Evolutionary conservation across 2,329 filamentous ascomycete species (phyloP), one percentile per base, ranked within the genome.

Genomic region (Venturia aucupariae): DNA sequence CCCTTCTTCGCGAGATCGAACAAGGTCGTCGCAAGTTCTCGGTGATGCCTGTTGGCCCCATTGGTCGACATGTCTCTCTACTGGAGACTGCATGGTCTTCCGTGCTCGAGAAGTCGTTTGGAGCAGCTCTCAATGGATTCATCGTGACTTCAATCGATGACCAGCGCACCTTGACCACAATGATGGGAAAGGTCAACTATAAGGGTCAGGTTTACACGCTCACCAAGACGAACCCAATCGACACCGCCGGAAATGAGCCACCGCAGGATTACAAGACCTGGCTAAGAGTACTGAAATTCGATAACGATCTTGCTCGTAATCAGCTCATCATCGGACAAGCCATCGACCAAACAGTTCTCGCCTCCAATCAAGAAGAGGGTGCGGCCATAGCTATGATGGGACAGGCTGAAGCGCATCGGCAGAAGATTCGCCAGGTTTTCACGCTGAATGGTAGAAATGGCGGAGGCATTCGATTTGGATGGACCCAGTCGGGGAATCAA

Each of bases 281-380:
- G 67, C 78, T 97, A 57, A 84, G 90, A 61, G 85, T 90, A 1
- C 80, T 99, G 62, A 87, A 83, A 75, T 89, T 97, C 67, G 90
- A 94, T 66, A 86, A 93, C 68, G 84, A 89, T 24, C 76, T 89
- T 54, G 87, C 97, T 24, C 86, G 86, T 61, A 89, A 91, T 66
- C 87, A 92, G 66, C 79, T 97, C 59, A 88, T 99, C 70, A 94
- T 97, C 72, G 88, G 87, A 67, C 83, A 91, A 69, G 77, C 79
- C 7, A 90, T 97, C 62, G 94, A 99, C 67, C 92, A 97, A 73
- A 85, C 88, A 8, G 84, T 96, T 6, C 80, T 99, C 0, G 85
- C 97, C 24, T n/a, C 63, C 80, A 86, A 64, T 27, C 59, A 38
- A 41, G 46, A 62, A 8, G 62, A 63, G 7, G 46, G 27, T 59